phyloP scores from a whole-genome alignment of 2,329 filamentous ascomycete species.

The Colletotrichum endophyticum region DNA sequence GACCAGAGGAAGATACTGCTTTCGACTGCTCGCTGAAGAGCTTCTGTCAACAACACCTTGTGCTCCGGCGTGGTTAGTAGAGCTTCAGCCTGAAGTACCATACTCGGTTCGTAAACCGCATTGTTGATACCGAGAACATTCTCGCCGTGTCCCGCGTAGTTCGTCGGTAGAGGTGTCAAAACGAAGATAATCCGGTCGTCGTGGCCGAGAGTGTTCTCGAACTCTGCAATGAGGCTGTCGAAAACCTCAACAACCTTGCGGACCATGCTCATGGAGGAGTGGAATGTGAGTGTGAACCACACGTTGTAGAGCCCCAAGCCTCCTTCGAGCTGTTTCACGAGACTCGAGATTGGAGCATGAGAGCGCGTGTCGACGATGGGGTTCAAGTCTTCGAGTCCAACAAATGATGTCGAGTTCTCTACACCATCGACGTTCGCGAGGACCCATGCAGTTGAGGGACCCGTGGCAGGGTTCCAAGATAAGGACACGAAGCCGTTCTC shows the following conservation, averaged over 20 bases:
- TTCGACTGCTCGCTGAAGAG: slow-evolving; percentile 22
- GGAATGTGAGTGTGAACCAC: slow-evolving; percentile 2
- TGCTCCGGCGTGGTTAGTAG: slow-evolving; percentile 27
- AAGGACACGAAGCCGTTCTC: not conserved
- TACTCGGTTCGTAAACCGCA: not conserved
- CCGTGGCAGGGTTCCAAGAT: not conserved
- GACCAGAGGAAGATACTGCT: not conserved
- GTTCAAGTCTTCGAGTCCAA: not conserved
- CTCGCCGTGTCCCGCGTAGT: not conserved
- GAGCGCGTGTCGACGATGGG: not conserved
- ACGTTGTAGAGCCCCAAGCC: not conserved
- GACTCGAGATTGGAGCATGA: not conserved
- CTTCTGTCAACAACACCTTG: slow-evolving; percentile 31
- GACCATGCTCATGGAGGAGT: not conserved
- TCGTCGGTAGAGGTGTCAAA: slow-evolving; percentile 6
- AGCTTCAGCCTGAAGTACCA: not conserved
- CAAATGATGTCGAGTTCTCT: not conserved
- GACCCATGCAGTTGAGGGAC: not conserved
- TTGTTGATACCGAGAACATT: slow-evolving; percentile 3
- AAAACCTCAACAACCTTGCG: not conserved
- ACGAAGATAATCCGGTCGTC: slow-evolving; percentile 3
- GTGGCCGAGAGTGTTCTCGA: not conserved
- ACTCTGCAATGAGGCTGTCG: not conserved
- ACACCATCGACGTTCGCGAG: not conserved
- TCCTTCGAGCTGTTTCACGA: not conserved